Percentiles rank a stretch among this genome's conserved stretches.
Evolutionary conservation across 352 stramenopile genomes (phyloP).

Genomic region (Globisporangium acanthophoron): DNA sequence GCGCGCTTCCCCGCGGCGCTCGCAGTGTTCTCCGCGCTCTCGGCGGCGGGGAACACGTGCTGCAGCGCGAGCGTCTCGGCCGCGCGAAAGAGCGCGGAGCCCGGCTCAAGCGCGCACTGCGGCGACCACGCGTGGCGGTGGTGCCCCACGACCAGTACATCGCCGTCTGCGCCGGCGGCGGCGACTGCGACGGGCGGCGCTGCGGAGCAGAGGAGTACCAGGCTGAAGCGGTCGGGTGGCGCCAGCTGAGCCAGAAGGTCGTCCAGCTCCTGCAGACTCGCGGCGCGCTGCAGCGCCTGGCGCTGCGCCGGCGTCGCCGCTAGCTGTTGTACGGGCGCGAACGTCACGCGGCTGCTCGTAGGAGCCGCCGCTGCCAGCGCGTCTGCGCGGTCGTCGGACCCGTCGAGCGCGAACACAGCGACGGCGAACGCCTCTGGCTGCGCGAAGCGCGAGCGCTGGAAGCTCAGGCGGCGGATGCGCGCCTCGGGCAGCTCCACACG

Average conservation of each 20-base stretch:
- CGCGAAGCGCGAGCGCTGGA: conserved; percentile 24
- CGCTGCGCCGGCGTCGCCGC: neutral
- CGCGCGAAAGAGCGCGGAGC: conserved; percentile 22
- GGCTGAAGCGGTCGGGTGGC: conserved; percentile 17
- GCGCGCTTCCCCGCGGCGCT: conserved; percentile 13
- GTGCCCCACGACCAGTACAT: conserved; percentile 44
- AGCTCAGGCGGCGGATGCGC: conserved; percentile 49
- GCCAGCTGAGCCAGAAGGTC: conserved; percentile 20
- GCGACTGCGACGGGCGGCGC: neutral
- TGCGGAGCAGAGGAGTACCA: conserved; percentile 35
- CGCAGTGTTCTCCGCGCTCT: neutral
- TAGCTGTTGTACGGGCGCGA: neutral
- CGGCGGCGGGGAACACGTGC: conserved; percentile 30
- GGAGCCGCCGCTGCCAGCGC: neutral
- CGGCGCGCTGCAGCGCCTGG: neutral
- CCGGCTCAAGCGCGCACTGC: conserved; percentile 19
- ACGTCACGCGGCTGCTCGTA: conserved; percentile 2
- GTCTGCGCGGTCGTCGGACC: neutral
- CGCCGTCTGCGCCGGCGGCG: neutral
- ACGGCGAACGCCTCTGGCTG: conserved; percentile 11
- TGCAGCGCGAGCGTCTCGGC: conserved; percentile 31
- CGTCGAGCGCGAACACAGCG: conserved; percentile 11
- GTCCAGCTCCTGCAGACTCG: conserved; percentile 21
- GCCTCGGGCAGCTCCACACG: conserved; percentile 43
- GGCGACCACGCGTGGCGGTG: conserved; percentile 63